These are phyloP conservation scores for Puccinia brachypodii DNA, from an alignment of 1,284 basidiomycete species.

Conservation along the genomic window DNA sequence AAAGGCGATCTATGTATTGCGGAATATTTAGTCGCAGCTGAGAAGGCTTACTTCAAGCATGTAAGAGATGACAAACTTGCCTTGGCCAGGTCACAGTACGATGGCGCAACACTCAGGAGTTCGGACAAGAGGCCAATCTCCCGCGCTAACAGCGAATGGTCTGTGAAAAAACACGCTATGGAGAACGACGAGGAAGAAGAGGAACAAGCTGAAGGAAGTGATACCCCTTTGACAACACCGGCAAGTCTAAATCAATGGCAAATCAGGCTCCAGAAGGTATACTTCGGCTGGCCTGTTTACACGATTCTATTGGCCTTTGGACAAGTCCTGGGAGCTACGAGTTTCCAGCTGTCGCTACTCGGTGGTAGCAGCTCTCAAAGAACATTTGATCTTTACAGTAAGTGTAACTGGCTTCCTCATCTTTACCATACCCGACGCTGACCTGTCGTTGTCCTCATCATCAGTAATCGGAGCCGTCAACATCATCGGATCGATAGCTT, in stretches of 20 bases:
- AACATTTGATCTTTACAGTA: constrained; percentile 74
- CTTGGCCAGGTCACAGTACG: constrained; percentile 15
- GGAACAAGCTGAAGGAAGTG: neutral
- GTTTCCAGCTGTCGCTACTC: constrained; percentile 86
- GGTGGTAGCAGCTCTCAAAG: constrained; percentile 80
- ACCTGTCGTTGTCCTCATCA: neutral
- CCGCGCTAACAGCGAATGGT: constrained; percentile 33
- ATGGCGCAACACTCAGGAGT: neutral
- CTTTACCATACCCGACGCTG: neutral
- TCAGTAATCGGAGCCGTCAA: constrained; percentile 75
- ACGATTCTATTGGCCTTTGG: constrained; percentile 81
- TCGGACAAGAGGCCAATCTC: constrained; percentile 23
- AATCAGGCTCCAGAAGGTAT: constrained; percentile 46
- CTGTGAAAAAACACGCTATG: neutral
- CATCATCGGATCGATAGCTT: constrained; percentile 75
- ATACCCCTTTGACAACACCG: constrained; percentile 9
- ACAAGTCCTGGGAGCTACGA: constrained; percentile 80
- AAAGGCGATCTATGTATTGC: constrained; percentile 87
- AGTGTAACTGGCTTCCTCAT: neutral
- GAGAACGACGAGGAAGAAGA: constrained; percentile 13
- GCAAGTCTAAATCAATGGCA: constrained; percentile 42
- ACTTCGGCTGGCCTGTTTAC: constrained; percentile 78
- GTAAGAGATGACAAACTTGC: constrained; percentile 74
- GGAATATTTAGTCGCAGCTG: constrained; percentile 81
- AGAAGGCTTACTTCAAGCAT: constrained; percentile 85